phyloP scores from a whole-genome alignment of 164 flowering plant genomes.

The Piper betle region DNA sequence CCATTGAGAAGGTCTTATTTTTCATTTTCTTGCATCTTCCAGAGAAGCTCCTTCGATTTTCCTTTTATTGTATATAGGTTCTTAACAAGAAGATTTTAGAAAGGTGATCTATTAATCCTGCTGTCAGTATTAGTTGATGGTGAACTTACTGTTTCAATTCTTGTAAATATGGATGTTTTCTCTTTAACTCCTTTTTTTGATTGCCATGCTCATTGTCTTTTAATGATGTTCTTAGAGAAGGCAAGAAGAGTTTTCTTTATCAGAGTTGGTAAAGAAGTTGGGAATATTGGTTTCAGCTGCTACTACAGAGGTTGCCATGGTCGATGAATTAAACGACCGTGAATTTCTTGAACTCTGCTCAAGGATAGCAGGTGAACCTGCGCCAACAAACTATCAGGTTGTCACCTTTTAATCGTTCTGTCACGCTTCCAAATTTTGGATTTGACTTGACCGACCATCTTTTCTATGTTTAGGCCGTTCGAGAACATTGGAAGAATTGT shows the following conservation, averaged over 20 bases:
- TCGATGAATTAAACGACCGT: slow-evolving; percentile 59
- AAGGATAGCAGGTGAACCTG: slow-evolving; percentile 25
- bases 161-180: background rate
- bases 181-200: background rate
- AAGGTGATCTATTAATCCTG: no score
- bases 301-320: slow-evolving; percentile 25
- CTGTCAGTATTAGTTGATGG: no score
- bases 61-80: no score
- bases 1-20: no score
- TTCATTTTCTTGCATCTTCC: no score
- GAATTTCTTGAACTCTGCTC: slow-evolving; percentile 65
- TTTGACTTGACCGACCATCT: slow-evolving; percentile 5
- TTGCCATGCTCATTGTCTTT: background rate
- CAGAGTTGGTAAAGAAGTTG: slow-evolving; percentile 48
- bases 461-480: slow-evolving; percentile 34
- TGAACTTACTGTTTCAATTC: no score
- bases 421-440: background rate
- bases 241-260: slow-evolving; percentile 30
- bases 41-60: no score
- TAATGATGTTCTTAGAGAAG: background rate
- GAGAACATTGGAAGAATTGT: slow-evolving; percentile 68
- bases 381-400: slow-evolving; percentile 15
- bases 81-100: no score
- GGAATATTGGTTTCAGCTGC: slow-evolving; percentile 34
- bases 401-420: slow-evolving; percentile 12